Evolutionary conservation across 2,329 filamentous ascomycete species (phyloP).

Genomic region (Phialophora expanda): DNA sequence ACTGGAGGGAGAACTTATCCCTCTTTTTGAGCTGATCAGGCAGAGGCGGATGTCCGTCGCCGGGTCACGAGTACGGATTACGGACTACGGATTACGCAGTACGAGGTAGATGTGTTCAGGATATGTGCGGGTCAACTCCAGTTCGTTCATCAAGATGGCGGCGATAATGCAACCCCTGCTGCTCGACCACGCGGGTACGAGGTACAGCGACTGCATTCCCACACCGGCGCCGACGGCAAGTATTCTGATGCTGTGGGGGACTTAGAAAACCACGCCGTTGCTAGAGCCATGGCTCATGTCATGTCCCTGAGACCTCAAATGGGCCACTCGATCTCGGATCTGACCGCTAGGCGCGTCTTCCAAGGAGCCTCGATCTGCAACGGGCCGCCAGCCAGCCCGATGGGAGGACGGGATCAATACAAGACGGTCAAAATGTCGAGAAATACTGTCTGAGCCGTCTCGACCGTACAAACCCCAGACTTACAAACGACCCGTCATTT

Average conservation of each 20-base stretch:
- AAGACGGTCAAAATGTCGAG: neutral
- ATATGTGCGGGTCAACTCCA: neutral
- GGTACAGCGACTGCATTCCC: neutral
- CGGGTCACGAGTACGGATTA: neutral
- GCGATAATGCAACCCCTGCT: neutral
- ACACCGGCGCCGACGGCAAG: neutral
- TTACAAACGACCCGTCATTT: neutral
- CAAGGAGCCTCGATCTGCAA: neutral
- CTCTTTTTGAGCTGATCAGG: neutral
- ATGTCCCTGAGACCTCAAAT: neutral
- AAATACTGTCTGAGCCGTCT: neutral
- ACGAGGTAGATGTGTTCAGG: neutral
- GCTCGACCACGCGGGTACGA: too few relatives aligned
- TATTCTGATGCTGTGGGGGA: neutral
- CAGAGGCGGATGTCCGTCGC: neutral
- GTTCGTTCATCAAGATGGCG: neutral
- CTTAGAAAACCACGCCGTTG: neutral
- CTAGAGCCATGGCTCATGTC: neutral
- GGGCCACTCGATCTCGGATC: neutral
- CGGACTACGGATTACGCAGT: neutral
- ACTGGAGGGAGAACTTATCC: neutral
- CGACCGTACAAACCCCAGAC: neutral
- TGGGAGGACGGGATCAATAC: neutral
- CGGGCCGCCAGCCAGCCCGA: neutral
- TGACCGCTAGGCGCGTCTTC: neutral